These are phyloP conservation scores for Neopestalotiopsis clavispora DNA, from an alignment of 2,329 filamentous ascomycete genomes.

Conservation along the genomic window DNA sequence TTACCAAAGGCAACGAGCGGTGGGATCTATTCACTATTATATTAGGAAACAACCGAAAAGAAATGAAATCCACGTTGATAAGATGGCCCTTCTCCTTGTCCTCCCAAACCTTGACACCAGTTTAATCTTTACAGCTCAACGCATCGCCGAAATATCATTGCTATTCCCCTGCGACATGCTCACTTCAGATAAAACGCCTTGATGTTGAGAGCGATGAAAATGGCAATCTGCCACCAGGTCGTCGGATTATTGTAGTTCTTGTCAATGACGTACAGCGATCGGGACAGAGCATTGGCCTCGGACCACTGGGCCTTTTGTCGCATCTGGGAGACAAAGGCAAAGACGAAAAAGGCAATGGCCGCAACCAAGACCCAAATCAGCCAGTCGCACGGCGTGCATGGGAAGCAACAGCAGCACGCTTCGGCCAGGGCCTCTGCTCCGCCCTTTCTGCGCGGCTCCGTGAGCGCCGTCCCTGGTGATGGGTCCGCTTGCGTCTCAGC, in stretches of 20 bases:
- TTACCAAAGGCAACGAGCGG: too few relatives aligned
- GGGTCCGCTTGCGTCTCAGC: too few relatives aligned
- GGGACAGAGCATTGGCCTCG: neutral
- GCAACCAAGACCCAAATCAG: neutral
- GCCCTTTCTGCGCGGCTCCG: neutral
- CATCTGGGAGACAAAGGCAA: neutral
- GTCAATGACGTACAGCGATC: neutral
- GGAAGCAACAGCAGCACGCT: neutral
- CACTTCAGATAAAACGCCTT: neutral
- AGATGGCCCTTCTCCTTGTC: too few relatives aligned
- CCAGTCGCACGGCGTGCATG: constrained; percentile 1
- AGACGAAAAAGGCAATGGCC: neutral
- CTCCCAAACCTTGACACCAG: too few relatives aligned
- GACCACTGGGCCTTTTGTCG: neutral
- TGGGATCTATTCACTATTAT: too few relatives aligned
- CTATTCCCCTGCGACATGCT: too few relatives aligned
- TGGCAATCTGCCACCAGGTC: neutral
- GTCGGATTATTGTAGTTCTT: neutral
- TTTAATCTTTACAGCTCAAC: too few relatives aligned
- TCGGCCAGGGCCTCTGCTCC: neutral
- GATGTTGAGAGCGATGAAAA: neutral
- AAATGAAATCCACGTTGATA: too few relatives aligned
- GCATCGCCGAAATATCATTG: too few relatives aligned
- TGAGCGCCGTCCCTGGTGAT: neutral
- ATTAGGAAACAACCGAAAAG: too few relatives aligned